phyloP scores from a whole-genome alignment of 116 monocot genomes.

The Zostera marina region DNA sequence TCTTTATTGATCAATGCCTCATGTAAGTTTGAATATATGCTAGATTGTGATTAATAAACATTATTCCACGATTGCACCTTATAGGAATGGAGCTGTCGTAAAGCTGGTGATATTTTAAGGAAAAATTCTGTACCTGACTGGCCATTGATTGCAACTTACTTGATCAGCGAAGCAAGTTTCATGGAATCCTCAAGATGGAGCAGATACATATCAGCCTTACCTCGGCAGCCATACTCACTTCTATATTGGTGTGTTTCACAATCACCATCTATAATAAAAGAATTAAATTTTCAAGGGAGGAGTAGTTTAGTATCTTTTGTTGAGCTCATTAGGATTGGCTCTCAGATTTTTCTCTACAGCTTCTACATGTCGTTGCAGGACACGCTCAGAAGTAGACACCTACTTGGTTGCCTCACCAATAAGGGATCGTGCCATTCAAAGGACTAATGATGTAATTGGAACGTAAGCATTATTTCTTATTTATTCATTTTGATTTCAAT shows the following conservation, averaged over 20 bases:
- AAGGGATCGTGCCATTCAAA: constrained; percentile 78
- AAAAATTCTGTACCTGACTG: constrained; percentile 79
- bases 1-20: too few species aligned
- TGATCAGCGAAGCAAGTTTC: constrained; percentile 90
- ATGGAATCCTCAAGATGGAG: constrained; percentile 63
- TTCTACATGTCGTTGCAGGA: constrained; percentile 63
- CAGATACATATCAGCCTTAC: constrained; percentile 83
- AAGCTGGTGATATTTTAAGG: constrained; percentile 50
- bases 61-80: not conserved
- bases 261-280: not conserved
- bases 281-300: constrained; percentile 2
- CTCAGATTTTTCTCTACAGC: constrained; percentile 61
- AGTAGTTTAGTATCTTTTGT: not conserved
- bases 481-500: not conserved
- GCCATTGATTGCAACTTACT: constrained; percentile 74
- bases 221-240: constrained; percentile 90
- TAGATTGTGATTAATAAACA: not conserved
- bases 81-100: constrained; percentile 61
- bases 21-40: too few species aligned
- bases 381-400: constrained; percentile 63
- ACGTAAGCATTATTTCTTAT: constrained; percentile 31
- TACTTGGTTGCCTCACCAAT: constrained; percentile 80
- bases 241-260: constrained; percentile 52
- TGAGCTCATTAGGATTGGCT: constrained; percentile 14
- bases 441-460: constrained; percentile 71